Evolutionary conservation across 441 rosid genomes (phyloP).

Genomic region (Pelargonium hybrid): DNA sequence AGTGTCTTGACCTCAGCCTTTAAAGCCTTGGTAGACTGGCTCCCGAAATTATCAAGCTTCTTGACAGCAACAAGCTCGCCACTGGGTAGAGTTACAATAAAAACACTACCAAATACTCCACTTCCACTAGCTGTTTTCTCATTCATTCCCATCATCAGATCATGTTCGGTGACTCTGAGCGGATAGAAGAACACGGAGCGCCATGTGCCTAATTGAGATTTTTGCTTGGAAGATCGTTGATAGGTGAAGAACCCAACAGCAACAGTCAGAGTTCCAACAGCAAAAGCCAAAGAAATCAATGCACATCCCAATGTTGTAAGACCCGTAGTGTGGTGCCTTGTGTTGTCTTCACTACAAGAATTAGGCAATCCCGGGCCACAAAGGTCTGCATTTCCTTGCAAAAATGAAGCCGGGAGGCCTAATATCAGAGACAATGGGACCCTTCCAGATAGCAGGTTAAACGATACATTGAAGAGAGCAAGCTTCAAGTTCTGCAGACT

Average conservation of each 20-base stretch:
- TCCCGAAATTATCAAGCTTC: conserved; percentile 40
- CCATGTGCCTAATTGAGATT: conserved; percentile 37
- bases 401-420: conserved; percentile 74
- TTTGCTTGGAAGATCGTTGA: conserved; percentile 42
- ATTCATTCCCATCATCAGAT: conserved; percentile 38
- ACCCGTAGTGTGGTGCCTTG: conserved; percentile 21
- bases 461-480: conserved; percentile 64
- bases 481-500: conserved; percentile 54
- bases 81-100: conserved; percentile 36
- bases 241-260: conserved; percentile 28
- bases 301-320: conserved; percentile 33
- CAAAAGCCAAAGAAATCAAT: conserved; percentile 56
- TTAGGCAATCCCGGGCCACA: conserved; percentile 73
- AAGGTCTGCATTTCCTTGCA: conserved; percentile 77
- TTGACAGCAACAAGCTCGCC: conserved; percentile 50
- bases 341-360: conserved; percentile 36
- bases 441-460: conserved; percentile 44
- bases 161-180: conserved; percentile 47
- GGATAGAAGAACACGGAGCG: conserved; percentile 51
- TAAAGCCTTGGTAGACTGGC: conserved; percentile 37
- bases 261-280: conserved; percentile 32
- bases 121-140: conserved; percentile 39
- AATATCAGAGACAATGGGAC: conserved; percentile 49
- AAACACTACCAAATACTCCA: conserved; percentile 42
- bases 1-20: conserved; percentile 50